Evolutionary conservation across 805 yeast species (phyloP), one percentile per base, ranked within the genome.

Genomic region (Wickerhamiella occidentalis): DNA sequence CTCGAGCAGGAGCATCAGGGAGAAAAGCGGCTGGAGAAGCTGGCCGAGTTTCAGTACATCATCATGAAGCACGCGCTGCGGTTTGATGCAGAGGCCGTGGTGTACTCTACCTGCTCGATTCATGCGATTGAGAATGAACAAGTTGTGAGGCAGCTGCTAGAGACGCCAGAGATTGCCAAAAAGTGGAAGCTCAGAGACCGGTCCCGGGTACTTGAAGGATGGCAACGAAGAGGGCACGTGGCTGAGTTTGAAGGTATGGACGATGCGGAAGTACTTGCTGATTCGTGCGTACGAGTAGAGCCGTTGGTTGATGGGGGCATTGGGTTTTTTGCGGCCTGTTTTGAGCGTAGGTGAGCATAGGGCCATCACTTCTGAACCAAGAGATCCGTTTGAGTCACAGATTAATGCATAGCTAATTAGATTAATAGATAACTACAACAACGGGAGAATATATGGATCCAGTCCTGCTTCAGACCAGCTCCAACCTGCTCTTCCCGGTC

Each of bases 271-370:
- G 70, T 66, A 35, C 61, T 85, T 45, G 94, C 96, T 1, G 86
- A 80, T 1, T 90, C 92, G 0, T 88, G 96, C 66, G 79, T 92
- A 0, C 72, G 99, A 56, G 82, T 88, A 0, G 66, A 79, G 40
- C 95, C 96, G 0, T 80, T 78, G 53, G 82, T 75, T 40, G 98
- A 92, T 63, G 98, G 97, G 26, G 98, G 98, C n/a, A 92, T 92
- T 58, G 99, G 99, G 0, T 92, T 92, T 62, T 92, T 92, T 66
- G 97, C 96, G 0, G 97, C 88, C 1, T 80, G 92, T 50, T 90
- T 92, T 62, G 83, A 84, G n/a, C n/a, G n/a, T n/a, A n/a, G n/a
- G n/a, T n/a, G n/a, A n/a, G n/a, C n/a, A n/a, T n/a, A n/a, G n/a
- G n/a, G n/a, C n/a, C n/a, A n/a, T n/a, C n/a, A n/a, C n/a, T n/a